Evolutionary conservation across 1,284 basidiomycete species (phyloP).

Genomic region (Stygiomarasmius scandens): DNA sequence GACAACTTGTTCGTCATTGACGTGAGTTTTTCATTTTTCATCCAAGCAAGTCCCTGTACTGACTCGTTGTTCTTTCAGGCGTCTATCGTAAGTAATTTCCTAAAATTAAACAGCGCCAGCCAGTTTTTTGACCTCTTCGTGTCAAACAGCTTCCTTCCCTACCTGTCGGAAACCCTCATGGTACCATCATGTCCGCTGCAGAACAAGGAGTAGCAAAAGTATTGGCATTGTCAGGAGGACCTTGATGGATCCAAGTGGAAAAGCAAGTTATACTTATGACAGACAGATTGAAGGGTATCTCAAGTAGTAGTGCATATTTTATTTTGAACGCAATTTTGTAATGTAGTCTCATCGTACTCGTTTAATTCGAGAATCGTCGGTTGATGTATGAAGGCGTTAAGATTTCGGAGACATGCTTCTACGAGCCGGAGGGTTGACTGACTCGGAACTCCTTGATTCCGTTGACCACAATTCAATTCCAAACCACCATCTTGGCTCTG

Average conservation of each 20-base stretch:
- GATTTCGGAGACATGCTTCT: too few species aligned
- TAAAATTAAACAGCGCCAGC: neutral
- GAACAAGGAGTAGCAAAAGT: conserved; percentile 30
- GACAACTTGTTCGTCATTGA: conserved; percentile 55
- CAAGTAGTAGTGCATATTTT: too few species aligned
- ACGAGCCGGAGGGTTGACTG: too few species aligned
- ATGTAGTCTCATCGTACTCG: too few species aligned
- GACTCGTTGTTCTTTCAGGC: conserved; percentile 24
- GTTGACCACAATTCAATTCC: too few species aligned
- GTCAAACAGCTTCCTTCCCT: conserved; percentile 12
- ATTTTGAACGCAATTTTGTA: too few species aligned
- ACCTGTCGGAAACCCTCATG: conserved; percentile 27
- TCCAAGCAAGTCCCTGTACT: neutral
- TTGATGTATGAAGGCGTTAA: too few species aligned
- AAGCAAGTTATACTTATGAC: too few species aligned
- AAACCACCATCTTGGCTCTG: too few species aligned
- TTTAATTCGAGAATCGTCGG: too few species aligned
- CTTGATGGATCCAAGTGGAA: conserved; percentile 18
- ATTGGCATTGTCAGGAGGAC: conserved; percentile 27
- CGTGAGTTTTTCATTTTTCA: conserved; percentile 32
- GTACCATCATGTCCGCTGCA: conserved; percentile 27
- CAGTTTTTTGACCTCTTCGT: neutral
- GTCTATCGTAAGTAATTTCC: conserved; percentile 33
- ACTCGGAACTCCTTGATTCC: too few species aligned
- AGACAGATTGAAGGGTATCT: too few species aligned